These are phyloP conservation scores for Polytrichum commune DNA, from an alignment of 225 moss, liverwort and hornwort genomes.

Conservation along the genomic window DNA sequence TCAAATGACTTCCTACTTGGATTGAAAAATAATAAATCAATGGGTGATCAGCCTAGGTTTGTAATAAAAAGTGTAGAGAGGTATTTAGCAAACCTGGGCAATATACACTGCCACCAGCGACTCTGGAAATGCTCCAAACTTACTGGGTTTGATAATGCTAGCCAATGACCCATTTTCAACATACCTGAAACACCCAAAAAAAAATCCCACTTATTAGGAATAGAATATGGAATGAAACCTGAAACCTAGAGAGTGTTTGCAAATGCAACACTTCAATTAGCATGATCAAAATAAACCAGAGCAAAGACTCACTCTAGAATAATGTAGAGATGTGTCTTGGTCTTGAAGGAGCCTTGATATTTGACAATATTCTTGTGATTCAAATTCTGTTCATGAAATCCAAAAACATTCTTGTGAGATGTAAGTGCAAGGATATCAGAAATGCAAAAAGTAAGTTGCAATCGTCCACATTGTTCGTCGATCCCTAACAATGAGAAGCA, in stretches of 20 bases:
- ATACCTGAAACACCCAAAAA: slow-evolving; percentile 45
- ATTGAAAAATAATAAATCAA: too few species aligned
- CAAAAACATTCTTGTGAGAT: not conserved
- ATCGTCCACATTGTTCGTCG: too few species aligned
- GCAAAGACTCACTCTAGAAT: slow-evolving; percentile 80
- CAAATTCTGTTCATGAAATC: slow-evolving; percentile 64
- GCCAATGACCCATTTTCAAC: slow-evolving; percentile 99
- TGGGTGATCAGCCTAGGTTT: too few species aligned
- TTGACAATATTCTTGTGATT: slow-evolving; percentile 98
- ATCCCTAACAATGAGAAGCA: too few species aligned
- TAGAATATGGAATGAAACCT: too few species aligned
- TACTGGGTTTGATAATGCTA: slow-evolving; percentile 94
- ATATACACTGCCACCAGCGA: slow-evolving; percentile 92
- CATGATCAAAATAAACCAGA: not conserved
- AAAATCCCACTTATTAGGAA: too few species aligned
- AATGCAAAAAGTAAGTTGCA: too few species aligned
- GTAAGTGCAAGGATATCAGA: too few species aligned
- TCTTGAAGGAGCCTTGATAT: slow-evolving; percentile 97
- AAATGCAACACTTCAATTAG: too few species aligned
- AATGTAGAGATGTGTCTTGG: slow-evolving; percentile 95
- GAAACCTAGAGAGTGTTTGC: too few species aligned
- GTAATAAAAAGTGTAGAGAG: not conserved
- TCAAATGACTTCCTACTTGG: too few species aligned
- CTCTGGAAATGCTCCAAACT: slow-evolving; percentile 94
- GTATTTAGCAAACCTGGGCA: slow-evolving; percentile 59